A percentile compares a stretch with the other conserved stretches of the same genome.
These are phyloP conservation scores for Claviceps cyperi DNA, from an alignment of 2,329 filamentous ascomycete species.

Conservation along the genomic window DNA sequence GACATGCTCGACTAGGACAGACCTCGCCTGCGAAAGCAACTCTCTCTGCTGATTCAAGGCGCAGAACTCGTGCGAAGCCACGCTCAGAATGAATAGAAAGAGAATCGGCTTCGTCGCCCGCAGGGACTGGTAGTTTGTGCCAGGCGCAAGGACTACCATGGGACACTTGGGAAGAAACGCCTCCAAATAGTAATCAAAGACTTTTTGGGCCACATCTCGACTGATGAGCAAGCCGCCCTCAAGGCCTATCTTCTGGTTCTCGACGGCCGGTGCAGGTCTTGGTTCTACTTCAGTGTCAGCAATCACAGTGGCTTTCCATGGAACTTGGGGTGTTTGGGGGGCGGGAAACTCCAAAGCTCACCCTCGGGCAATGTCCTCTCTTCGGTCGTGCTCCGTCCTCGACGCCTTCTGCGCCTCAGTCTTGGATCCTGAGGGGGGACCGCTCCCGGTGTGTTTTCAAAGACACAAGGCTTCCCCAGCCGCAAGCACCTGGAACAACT, in stretches of 20 bases:
- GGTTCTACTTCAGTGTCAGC: background rate
- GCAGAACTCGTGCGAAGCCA: background rate
- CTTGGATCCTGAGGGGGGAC: too few relatives aligned
- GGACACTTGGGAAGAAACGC: slow-evolving; percentile 2
- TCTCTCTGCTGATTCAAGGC: background rate
- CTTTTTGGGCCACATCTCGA: slow-evolving; percentile 1
- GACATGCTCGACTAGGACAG: background rate
- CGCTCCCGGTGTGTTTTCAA: background rate
- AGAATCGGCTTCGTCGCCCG: slow-evolving; percentile 3
- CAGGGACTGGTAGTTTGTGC: background rate
- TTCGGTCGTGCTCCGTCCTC: too few relatives aligned
- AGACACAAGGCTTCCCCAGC: slow-evolving; percentile 3
- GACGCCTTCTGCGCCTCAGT: too few relatives aligned
- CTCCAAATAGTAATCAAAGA: slow-evolving; percentile 2
- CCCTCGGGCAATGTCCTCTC: too few relatives aligned
- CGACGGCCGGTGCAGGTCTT: slow-evolving; percentile 2
- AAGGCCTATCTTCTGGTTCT: slow-evolving; percentile 3
- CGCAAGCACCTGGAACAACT: slow-evolving; percentile 1
- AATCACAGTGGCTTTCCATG: background rate
- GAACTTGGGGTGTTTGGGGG: too few relatives aligned
- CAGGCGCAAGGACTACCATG: slow-evolving; percentile 1
- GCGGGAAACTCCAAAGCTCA: too few relatives aligned
- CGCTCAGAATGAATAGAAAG: slow-evolving; percentile 2
- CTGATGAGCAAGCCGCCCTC: slow-evolving; percentile 2
- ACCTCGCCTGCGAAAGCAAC: background rate